Percentiles rank a stretch among this genome's conserved stretches.
phyloP scores from a whole-genome alignment of 2,329 filamentous ascomycete genomes.

The Colletotrichum sp. region DNA sequence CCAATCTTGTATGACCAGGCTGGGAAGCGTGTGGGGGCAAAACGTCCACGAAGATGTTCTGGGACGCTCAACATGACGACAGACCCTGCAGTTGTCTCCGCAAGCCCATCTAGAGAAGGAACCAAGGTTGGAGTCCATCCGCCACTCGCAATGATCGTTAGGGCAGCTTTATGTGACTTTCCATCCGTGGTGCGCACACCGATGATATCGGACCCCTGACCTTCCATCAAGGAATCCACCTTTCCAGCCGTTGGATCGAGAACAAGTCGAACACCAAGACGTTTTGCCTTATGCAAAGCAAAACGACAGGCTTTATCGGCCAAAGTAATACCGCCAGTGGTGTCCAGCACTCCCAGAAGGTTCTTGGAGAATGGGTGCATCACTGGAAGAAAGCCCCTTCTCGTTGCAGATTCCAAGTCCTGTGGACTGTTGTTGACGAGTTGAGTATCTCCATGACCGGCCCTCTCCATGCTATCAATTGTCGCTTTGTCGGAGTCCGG shows the following conservation, averaged over 20 bases:
- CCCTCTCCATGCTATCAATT: constrained; percentile 37
- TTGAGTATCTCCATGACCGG: constrained; percentile 38
- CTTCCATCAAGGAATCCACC: constrained; percentile 31
- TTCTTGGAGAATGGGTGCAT: not conserved
- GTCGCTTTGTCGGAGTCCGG: constrained; percentile 38
- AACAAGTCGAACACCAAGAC: constrained; percentile 45
- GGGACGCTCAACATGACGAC: constrained; percentile 51
- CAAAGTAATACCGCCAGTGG: constrained; percentile 43
- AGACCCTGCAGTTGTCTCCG: constrained; percentile 53
- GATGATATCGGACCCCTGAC: not conserved
- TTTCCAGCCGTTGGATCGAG: constrained; percentile 35
- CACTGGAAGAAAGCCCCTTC: constrained; percentile 22
- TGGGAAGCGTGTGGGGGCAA: constrained; percentile 49
- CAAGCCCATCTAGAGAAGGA: constrained; percentile 42
- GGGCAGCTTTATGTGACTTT: constrained; percentile 30
- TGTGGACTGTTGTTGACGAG: constrained; percentile 32
- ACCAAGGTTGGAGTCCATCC: constrained; percentile 48
- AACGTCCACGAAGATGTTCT: constrained; percentile 40
- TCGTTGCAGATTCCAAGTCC: constrained; percentile 30
- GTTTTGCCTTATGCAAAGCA: constrained; percentile 45
- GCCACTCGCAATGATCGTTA: constrained; percentile 45
- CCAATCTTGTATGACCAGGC: constrained; percentile 45
- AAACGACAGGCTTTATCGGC: constrained; percentile 51
- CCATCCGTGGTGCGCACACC: constrained; percentile 45
- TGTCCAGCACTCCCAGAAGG: not conserved